Evolutionary conservation across 2,329 filamentous ascomycete genomes (phyloP).

Genomic region (Chrysoporthe deuterocubensis): DNA sequence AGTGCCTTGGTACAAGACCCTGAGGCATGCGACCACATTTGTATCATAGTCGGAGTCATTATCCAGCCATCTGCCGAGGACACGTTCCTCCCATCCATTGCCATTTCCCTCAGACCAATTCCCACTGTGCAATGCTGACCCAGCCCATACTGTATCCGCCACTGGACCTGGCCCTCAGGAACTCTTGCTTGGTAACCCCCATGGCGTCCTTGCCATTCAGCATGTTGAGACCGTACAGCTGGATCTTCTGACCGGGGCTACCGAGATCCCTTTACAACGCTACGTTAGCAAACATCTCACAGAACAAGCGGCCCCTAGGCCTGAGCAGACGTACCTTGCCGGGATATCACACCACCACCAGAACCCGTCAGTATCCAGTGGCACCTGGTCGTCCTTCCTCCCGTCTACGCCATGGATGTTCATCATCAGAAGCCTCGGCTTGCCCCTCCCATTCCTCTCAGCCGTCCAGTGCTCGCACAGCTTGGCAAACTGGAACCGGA

Average conservation of each 20-base stretch:
- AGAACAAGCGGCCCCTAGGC: too few relatives aligned
- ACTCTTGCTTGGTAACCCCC: conserved; percentile 54
- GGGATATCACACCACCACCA: conserved; percentile 83
- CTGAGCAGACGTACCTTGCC: conserved; percentile 38
- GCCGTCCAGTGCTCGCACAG: conserved; percentile 83
- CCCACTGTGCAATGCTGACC: conserved; percentile 53
- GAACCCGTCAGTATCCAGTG: conserved; percentile 77
- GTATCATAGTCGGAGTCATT: background rate
- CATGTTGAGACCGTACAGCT: conserved; percentile 61
- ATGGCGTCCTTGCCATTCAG: conserved; percentile 52
- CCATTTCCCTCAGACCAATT: conserved; percentile 45
- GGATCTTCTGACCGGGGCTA: conserved; percentile 68
- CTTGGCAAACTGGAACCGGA: conserved; percentile 82
- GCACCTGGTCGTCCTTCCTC: conserved; percentile 67
- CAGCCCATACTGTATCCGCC: conserved; percentile 47
- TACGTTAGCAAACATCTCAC: conserved; percentile 5
- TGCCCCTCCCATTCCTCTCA: conserved; percentile 67
- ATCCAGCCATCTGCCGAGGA: background rate
- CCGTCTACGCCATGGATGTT: conserved; percentile 69
- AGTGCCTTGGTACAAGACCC: too few relatives aligned
- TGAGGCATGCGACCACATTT: background rate
- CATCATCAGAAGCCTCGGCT: conserved; percentile 73
- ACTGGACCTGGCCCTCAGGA: conserved; percentile 47
- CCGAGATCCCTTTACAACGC: conserved; percentile 58
- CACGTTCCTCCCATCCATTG: background rate